Base-by-base conservation (phyloP, 208 protist genomes). In the Wallacemonas sp. region DNA sequence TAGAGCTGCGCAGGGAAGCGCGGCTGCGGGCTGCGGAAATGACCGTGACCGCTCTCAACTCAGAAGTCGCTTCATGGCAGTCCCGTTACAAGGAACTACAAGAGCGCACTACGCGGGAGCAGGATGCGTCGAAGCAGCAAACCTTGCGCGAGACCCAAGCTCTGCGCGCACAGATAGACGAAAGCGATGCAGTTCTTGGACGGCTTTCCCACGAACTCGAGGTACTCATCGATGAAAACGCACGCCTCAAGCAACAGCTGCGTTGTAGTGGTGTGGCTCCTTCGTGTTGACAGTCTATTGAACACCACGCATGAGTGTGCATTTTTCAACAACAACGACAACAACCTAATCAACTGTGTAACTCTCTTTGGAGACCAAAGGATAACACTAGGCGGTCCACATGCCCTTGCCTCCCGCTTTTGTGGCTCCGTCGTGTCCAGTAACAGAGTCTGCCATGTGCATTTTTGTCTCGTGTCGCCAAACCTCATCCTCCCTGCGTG, bases 201-300 rank as follows among this genome's bases (percentile, higher is more conserved):
- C 64, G 80, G 3, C 38, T 93, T 0, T 79, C 84, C 19, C 56
- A 77, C 2, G 87, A 93, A 44, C 54, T 93, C 24, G 87, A 93
- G 61, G 65, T 80, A 49, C 58, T 90, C 5, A 84, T 93, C 11
- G 54, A 51, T 0, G 84, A 90, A 62, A 93, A 93, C 60, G 80
- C 75, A 17, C 72, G 77, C 19, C 61, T 93, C 21, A 87, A 84
- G 59, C 66, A 77, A 22, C 70, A 71, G 22, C 22, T 84, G 24
- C 62, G 62, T 9, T 19, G n/a, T n/a, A n/a, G n/a, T n/a, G n/a
- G n/a, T n/a, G n/a, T n/a, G n/a, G n/a, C n/a, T n/a, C n/a, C n/a
- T n/a, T n/a, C n/a, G n/a, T n/a, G n/a, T n/a, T n/a, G n/a, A n/a
- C n/a, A n/a, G n/a, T n/a, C n/a, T n/a, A n/a, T n/a, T n/a, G n/a